Percentiles rank a stretch among this genome's conserved stretches.
These are phyloP conservation scores for Aspergillus fructus DNA, from an alignment of 2,329 filamentous ascomycete genomes.

Conservation along the genomic window DNA sequence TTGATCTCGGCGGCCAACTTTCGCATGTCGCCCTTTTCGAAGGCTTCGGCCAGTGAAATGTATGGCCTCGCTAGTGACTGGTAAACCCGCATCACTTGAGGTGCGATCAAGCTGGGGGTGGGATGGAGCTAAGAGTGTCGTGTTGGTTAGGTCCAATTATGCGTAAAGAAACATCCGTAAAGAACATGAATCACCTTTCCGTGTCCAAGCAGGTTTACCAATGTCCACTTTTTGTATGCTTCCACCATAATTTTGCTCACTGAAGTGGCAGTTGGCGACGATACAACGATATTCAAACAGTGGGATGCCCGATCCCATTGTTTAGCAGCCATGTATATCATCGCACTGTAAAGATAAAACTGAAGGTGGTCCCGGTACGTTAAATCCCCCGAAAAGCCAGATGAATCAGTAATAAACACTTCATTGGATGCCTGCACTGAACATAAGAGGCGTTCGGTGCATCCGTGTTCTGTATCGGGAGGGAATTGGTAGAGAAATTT, in stretches of 20 bases:
- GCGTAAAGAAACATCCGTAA: not conserved
- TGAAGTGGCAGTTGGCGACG: conserved; percentile 63
- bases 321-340: conserved; percentile 61
- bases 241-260: conserved; percentile 79
- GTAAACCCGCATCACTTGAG: conserved; percentile 56
- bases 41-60: conserved; percentile 66
- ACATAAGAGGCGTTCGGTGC: conserved; percentile 28
- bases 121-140: conserved; percentile 38
- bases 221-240: conserved; percentile 86
- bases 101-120: conserved; percentile 58
- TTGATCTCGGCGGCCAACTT: conserved; percentile 66
- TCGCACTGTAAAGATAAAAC: conserved; percentile 65
- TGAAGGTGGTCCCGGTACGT: conserved; percentile 53
- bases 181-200: conserved; percentile 52
- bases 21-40: conserved; percentile 58
- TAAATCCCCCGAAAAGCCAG: conserved; percentile 42
- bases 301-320: conserved; percentile 63
- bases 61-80: conserved; percentile 67
- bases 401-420: conserved; percentile 35
- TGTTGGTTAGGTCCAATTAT: conserved; percentile 4
- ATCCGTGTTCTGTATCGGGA: conserved; percentile 21
- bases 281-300: conserved; percentile 65
- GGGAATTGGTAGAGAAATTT: conserved; percentile 45
- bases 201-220: conserved; percentile 70
- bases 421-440: conserved; percentile 31